Evolutionary conservation across 139 green algal species (phyloP).

Genomic region (Ettlia oleoabundans): DNA sequence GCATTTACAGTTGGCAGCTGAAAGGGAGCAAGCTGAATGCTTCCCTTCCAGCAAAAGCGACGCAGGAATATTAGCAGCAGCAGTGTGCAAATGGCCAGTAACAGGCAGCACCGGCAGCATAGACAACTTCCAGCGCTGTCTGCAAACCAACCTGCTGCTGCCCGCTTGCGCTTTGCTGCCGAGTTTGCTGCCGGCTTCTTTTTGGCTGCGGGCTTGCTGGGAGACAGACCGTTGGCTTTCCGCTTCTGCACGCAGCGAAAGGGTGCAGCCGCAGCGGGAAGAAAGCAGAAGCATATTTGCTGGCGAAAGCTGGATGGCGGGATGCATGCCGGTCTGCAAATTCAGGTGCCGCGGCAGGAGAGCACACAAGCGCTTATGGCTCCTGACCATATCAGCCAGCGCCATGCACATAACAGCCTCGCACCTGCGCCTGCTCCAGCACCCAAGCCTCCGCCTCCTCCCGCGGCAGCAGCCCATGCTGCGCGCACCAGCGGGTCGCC

Average conservation of each 20-base stretch:
- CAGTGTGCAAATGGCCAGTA: neutral
- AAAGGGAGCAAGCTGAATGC: too few species aligned
- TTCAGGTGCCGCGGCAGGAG: too few species aligned
- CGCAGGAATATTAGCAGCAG: neutral
- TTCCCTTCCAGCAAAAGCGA: too few species aligned
- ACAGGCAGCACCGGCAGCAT: neutral
- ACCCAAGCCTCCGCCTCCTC: constrained; percentile 67
- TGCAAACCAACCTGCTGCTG: neutral
- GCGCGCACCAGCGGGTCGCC: constrained; percentile 65
- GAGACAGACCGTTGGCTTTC: constrained; percentile 12
- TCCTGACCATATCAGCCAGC: neutral
- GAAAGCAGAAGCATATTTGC: neutral
- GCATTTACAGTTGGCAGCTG: too few species aligned
- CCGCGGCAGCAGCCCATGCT: constrained; percentile 65
- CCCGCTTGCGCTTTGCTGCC: constrained; percentile 17
- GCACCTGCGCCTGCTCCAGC: constrained; percentile 31
- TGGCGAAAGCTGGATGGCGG: neutral
- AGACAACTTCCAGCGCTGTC: neutral
- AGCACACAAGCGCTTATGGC: neutral
- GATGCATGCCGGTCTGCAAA: neutral
- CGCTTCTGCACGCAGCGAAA: neutral
- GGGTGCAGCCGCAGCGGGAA: too few species aligned
- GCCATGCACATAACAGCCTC: neutral
- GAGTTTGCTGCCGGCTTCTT: constrained; percentile 1
- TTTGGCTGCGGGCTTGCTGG: neutral